A percentile compares a stretch with the other conserved stretches of the same genome.
These are phyloP conservation scores for Wallacemonas sp. DNA, from an alignment of 208 protist genomes.

Conservation along the genomic window DNA sequence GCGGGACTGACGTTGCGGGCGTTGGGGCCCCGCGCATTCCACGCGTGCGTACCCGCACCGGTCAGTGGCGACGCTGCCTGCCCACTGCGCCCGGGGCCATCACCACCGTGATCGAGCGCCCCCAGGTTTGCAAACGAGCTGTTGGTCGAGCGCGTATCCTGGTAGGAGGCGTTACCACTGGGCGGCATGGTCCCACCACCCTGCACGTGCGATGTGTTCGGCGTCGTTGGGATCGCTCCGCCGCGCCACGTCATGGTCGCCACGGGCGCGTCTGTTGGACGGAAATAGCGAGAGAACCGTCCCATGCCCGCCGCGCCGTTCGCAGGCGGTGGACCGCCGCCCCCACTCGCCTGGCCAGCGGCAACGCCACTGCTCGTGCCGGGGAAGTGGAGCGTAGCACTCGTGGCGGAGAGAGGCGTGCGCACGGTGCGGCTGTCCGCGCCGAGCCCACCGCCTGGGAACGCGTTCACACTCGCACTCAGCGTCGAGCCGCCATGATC, in stretches of 20 bases:
- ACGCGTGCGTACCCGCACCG: neutral
- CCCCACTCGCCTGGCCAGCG: neutral
- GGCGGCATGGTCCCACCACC: neutral
- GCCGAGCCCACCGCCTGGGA: neutral
- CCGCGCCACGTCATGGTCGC: conserved; percentile 3
- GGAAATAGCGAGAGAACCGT: conserved; percentile 2
- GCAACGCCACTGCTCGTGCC: neutral
- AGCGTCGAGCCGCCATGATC: neutral
- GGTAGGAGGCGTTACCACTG: neutral
- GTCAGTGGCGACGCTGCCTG: neutral
- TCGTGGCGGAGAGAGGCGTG: neutral
- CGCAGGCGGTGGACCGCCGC: neutral
- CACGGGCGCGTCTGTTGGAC: neutral
- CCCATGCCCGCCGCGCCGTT: neutral
- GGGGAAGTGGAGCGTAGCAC: conserved; percentile 4
- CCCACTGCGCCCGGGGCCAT: neutral
- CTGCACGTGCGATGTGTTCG: neutral
- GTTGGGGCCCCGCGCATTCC: neutral
- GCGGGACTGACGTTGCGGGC: neutral
- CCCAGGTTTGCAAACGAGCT: neutral
- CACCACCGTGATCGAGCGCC: neutral
- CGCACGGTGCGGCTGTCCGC: neutral
- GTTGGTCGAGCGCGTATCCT: neutral
- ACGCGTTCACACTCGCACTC: neutral
- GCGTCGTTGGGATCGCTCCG: neutral